Evolutionary conservation across 2,329 filamentous ascomycete genomes (phyloP), one percentile per base, ranked within the genome.

Genomic region (Fusarium sororula): DNA sequence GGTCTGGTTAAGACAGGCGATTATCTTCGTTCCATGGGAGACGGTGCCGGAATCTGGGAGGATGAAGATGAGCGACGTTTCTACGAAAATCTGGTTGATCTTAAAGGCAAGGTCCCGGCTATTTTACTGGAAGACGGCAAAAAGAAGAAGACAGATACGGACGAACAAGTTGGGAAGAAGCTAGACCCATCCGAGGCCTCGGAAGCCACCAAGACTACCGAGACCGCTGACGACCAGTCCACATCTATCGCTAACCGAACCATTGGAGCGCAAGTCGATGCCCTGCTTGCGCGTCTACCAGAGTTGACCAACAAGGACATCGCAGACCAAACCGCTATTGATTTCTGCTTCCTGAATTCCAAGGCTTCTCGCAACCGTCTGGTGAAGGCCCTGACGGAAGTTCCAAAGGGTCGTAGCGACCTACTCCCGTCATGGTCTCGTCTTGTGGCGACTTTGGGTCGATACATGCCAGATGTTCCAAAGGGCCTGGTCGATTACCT

Each of bases 301-400:
- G 96, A 98, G 70, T 86, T 99, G 59, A 96, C 94, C 42, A 96
- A 90, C 79, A 98, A 98, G 80, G 97, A 99, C 57, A 87, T 91
- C 57, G 94, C 98, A 62, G 96, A 99, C 79, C 92, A 98, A 81
- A 91, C 94, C 53, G 96, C 97, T 13, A 93, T 98, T 70, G 96
- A 98, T 79, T 99, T 99, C 80, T 98, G 96, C 84, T 99, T 98
- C 79, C 87, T 99, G 68, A 99, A 99, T 81, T 99, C 96, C 2
- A 99, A 99, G 80, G 96, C 96, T 15, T 99, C 97, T 1, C 91
- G 97, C 38, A 99, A 99, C 81, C 90, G 96, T 55, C 88, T 99
- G 6, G 89, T 98, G 80, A 98, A 98, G 82, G 94, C 95, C 37
- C 86, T 99, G 51, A 96, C 97, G 53, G 96, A 99, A 75, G 92